Evolutionary conservation across 1,284 basidiomycete species (phyloP).

Genomic region (Ceratobasidium sp.): DNA sequence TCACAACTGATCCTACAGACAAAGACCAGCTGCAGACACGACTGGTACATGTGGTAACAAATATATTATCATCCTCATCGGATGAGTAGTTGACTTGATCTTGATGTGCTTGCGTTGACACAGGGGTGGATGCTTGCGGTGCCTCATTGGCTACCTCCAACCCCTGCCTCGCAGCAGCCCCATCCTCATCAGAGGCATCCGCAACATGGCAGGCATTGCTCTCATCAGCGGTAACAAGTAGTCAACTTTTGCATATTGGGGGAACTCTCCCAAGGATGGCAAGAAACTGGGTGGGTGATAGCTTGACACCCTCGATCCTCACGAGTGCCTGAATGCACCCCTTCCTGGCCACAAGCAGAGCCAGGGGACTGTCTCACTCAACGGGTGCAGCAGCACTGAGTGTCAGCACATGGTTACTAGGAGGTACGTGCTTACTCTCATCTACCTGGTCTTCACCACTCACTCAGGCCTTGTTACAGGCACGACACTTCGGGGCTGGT

Average conservation of each 20-base stretch:
- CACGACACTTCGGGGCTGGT: background rate
- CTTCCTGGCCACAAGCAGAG: background rate
- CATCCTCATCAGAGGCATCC: background rate
- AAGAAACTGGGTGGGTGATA: background rate
- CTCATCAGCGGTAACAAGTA: background rate
- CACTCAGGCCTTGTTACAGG: background rate
- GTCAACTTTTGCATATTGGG: background rate
- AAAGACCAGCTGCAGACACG: background rate
- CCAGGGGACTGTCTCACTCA: background rate
- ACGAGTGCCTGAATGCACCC: background rate
- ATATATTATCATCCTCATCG: background rate
- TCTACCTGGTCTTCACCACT: background rate
- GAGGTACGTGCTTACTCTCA: background rate
- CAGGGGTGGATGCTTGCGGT: background rate
- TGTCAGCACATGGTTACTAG: background rate
- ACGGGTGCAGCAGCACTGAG: background rate
- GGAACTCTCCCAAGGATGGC: background rate
- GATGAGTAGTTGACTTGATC: background rate
- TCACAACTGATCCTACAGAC: background rate
- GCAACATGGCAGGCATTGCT: background rate
- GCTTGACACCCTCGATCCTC: background rate
- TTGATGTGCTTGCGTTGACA: no score
- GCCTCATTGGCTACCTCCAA: background rate
- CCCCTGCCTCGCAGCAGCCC: slow-evolving; percentile 4
- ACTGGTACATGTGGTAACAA: background rate